Base-by-base conservation (phyloP, 2,329 filamentous ascomycete species). In the Aspergillus neotritici region DNA sequence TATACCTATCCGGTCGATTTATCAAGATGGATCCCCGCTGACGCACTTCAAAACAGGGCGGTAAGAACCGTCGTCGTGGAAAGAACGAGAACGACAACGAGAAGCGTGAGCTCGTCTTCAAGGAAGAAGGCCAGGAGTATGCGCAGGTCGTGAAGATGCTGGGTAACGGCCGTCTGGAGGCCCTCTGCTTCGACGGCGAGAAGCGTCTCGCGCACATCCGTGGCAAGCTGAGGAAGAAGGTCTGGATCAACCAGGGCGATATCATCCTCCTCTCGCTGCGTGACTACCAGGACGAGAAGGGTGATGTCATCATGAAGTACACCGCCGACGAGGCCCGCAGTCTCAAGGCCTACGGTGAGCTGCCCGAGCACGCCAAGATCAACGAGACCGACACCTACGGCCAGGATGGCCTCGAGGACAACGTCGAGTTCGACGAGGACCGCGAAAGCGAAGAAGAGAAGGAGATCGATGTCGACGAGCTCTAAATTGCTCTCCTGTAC, bases 31-130 rank as follows among this genome's bases (percentile, higher is more conserved):
- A 21, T 57, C n/a, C n/a, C n/a, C 49, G 38, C 64, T 67, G 54
- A 66, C 55, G 37, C 11, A n/a, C 31, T n/a, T 37, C 5, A 47
- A 42, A 60, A 79, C 61, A 93, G 88, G 91, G 91, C 72, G 91
- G 91, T 76, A 97, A 97, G 81, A 97, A 97, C 76, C 79, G 91
- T 73, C 86, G 91, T 82, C 83, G 93, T 76, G 91, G 91, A 75
- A 97, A 96, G 85, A 94, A 94, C 80, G 88, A 94, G 76, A 94
- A 93, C 75, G 93, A 97, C 78, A 94, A 96, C 68, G 90, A 96
- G 77, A 96, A 96, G 80, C 90, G 91, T 71, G 91, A 97, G 72
- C 80, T 97, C 63, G 91, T 88, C 64, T 97, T 97, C 83, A 96
- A 96, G 76, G 93, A 97, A 71, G 91, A 97, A 66, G 91, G 91